Conservation (phyloP, 164 flowering plant species). For the Liquidambar formosana region DNA sequence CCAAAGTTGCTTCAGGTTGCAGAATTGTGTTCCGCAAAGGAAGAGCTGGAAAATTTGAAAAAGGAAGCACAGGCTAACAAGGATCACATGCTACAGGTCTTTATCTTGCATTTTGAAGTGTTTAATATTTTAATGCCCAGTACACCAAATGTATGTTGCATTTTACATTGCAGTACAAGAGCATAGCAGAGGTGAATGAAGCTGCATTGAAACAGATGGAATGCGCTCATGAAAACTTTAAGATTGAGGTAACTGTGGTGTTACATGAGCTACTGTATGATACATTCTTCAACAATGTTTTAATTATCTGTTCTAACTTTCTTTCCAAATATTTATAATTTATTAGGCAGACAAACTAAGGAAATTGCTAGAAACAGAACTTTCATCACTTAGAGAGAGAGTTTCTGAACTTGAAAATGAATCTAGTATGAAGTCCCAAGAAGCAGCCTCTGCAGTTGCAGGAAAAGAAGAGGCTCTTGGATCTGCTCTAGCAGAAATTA, state of each 20-base stretch:
- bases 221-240: slow-evolving; percentile 65
- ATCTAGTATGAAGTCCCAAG: slow-evolving; percentile 41
- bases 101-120: neutral
- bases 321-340: neutral
- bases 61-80: slow-evolving; percentile 65
- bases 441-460: slow-evolving; percentile 56
- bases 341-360: slow-evolving; percentile 64
- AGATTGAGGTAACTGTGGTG: slow-evolving; percentile 53
- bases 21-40: slow-evolving; percentile 41
- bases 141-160: neutral
- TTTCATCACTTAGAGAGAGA: slow-evolving; percentile 53
- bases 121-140: neutral
- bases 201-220: slow-evolving; percentile 84
- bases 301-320: neutral
- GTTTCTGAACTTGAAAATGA: slow-evolving; percentile 66
- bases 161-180: slow-evolving; percentile 66
- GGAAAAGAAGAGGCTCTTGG: slow-evolving; percentile 70
- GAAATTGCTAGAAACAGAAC: slow-evolving; percentile 68
- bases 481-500: slow-evolving; percentile 57
- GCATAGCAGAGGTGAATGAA: slow-evolving; percentile 88
- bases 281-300: neutral
- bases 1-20: slow-evolving; percentile 25
- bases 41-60: slow-evolving; percentile 64
- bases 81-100: slow-evolving; percentile 92
- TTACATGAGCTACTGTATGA: neutral